Evolutionary conservation across 192 early-diverging fungal genomes (phyloP).

Genomic region (Cetraspora pellucida): DNA sequence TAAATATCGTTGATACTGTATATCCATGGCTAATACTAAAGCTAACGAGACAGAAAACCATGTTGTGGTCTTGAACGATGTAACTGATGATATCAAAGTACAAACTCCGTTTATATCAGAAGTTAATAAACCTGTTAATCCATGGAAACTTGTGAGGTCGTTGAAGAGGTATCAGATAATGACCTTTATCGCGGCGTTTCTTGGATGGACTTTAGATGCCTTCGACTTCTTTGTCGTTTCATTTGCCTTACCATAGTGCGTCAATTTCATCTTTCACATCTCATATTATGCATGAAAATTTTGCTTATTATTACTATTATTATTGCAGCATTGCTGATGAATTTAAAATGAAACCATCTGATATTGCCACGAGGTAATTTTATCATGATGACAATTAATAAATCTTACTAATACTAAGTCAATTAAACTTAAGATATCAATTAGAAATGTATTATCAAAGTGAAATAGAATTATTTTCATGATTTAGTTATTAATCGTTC

Average conservation of each 20-base stretch:
- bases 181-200: conserved; percentile 43
- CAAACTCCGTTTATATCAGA: no score
- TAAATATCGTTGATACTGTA: no score
- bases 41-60: no score
- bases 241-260: conserved; percentile 50
- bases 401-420: not conserved
- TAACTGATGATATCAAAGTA: no score
- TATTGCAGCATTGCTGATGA: conserved; percentile 48
- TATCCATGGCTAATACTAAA: no score
- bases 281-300: no score
- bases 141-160: conserved; percentile 8
- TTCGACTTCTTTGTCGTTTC: conserved; percentile 72
- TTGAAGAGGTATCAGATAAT: not conserved
- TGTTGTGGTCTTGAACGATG: no score
- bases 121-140: not conserved
- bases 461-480: not conserved
- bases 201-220: conserved; percentile 76
- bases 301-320: no score
- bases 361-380: conserved; percentile 49
- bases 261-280: no score
- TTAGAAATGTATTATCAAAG: not conserved
- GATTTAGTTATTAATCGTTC: not conserved
- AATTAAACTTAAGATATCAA: not conserved
- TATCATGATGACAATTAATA: not conserved
- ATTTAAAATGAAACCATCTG: conserved; percentile 57